Conservation (phyloP, 2,329 filamentous ascomycete genomes). For the Cordyceps cateniannulata region DNA sequence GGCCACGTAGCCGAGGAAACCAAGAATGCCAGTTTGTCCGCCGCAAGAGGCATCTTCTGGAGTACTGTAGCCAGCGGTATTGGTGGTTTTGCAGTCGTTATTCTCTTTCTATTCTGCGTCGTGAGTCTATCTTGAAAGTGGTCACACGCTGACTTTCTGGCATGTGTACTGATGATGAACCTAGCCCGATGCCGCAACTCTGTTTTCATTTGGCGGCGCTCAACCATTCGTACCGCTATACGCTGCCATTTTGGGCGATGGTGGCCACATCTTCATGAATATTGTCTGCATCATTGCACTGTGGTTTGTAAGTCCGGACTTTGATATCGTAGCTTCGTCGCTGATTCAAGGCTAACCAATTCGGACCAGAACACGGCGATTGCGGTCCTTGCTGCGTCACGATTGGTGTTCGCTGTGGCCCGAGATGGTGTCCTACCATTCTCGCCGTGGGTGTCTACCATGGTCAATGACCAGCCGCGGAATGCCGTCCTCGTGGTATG, state of each 20-base stretch:
- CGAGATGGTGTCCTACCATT: constrained; percentile 55
- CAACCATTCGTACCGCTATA: constrained; percentile 56
- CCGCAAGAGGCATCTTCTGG: constrained; percentile 54
- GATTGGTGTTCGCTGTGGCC: constrained; percentile 57
- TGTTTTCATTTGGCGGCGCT: constrained; percentile 47
- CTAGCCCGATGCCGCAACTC: constrained; percentile 44
- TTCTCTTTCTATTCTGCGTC: constrained; percentile 53
- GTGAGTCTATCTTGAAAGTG: constrained; percentile 25
- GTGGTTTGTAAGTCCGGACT: constrained; percentile 38
- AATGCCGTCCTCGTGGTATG: constrained; percentile 56
- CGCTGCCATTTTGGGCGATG: constrained; percentile 46
- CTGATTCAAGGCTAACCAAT: not conserved
- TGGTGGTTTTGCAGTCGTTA: constrained; percentile 48
- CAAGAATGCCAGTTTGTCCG: constrained; percentile 48
- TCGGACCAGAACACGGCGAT: constrained; percentile 47
- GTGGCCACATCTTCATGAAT: constrained; percentile 56
- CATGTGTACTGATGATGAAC: not conserved
- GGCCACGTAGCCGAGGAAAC: constrained; percentile 57
- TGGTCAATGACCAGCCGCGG: constrained; percentile 49
- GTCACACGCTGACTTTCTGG: not conserved
- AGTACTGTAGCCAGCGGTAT: constrained; percentile 51
- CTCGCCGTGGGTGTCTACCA: constrained; percentile 50
- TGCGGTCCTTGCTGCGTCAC: constrained; percentile 51
- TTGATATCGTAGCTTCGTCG: not conserved
- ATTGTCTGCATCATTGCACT: constrained; percentile 45